Evolutionary conservation across 1,139 yeast species (phyloP).

Genomic region (Citeromyces siamensis): DNA sequence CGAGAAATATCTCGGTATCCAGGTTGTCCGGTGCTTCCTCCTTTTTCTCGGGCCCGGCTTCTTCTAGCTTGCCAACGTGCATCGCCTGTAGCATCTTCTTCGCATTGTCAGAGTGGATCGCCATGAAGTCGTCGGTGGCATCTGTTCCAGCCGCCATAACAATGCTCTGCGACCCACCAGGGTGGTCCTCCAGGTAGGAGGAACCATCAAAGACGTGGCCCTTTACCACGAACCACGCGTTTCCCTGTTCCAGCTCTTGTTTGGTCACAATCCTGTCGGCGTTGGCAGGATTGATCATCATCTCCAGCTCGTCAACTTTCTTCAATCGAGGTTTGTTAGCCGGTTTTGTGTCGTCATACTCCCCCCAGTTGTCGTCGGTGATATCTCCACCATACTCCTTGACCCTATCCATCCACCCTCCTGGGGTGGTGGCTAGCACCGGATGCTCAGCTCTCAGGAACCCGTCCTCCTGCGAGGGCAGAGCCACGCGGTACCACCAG

Average conservation of each 20-base stretch:
- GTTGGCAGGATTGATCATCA: slow-evolving; percentile 15
- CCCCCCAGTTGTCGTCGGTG: slow-evolving; percentile 19
- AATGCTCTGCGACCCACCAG: slow-evolving; percentile 47
- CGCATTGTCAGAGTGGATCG: slow-evolving; percentile 20
- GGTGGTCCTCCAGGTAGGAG: slow-evolving; percentile 36
- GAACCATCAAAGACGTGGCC: slow-evolving; percentile 45
- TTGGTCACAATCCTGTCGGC: slow-evolving; percentile 18
- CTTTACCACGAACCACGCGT: slow-evolving; percentile 50
- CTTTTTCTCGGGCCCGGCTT: neutral
- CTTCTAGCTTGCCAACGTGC: slow-evolving; percentile 14
- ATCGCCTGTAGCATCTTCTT: slow-evolving; percentile 13
- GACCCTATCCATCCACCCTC: slow-evolving; percentile 25
- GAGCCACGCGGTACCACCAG: slow-evolving; percentile 23
- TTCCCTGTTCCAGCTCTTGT: slow-evolving; percentile 34
- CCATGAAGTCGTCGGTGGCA: slow-evolving; percentile 37
- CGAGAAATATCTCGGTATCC: slow-evolving; percentile 8
- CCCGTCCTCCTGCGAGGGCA: slow-evolving; percentile 6
- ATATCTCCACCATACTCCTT: slow-evolving; percentile 20
- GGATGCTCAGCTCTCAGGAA: slow-evolving; percentile 19
- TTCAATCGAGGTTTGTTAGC: slow-evolving; percentile 9
- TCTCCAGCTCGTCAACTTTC: slow-evolving; percentile 11
- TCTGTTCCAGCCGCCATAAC: slow-evolving; percentile 47
- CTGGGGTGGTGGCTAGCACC: slow-evolving; percentile 14
- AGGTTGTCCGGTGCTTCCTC: slow-evolving; percentile 6
- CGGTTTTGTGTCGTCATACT: slow-evolving; percentile 9